Evolutionary conservation across 2,329 filamentous ascomycete genomes (phyloP).

Genomic region (Samsoniella hepiali): DNA sequence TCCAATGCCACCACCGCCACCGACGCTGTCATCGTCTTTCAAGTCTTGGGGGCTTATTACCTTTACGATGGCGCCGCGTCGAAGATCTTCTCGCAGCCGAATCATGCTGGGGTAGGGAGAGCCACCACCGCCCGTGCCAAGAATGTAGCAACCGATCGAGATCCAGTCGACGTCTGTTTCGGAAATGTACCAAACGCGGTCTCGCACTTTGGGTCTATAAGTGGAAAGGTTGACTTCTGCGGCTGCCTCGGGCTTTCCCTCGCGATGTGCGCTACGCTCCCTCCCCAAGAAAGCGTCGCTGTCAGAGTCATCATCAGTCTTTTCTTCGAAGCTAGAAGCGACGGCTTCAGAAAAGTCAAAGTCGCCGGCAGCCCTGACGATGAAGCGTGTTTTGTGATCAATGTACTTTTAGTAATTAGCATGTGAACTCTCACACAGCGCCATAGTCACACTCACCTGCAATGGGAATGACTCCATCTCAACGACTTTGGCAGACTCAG

Average conservation of each 20-base stretch:
- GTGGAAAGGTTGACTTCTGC: slow-evolving; percentile 33
- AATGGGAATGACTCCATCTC: slow-evolving; percentile 55
- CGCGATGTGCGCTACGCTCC: not conserved
- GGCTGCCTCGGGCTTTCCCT: slow-evolving; percentile 8
- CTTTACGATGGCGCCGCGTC: slow-evolving; percentile 46
- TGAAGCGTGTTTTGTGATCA: slow-evolving; percentile 52
- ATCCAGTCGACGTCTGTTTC: slow-evolving; percentile 58
- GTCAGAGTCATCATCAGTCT: slow-evolving; percentile 15
- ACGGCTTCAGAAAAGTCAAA: slow-evolving; percentile 41
- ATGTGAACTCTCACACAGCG: not conserved
- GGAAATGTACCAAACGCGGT: slow-evolving; percentile 54
- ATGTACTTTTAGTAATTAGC: slow-evolving; percentile 39
- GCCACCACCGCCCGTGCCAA: slow-evolving; percentile 60
- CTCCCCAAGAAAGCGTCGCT: slow-evolving; percentile 26
- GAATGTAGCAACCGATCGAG: slow-evolving; percentile 56
- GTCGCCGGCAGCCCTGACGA: slow-evolving; percentile 58
- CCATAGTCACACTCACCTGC: slow-evolving; percentile 33
- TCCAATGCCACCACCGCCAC: slow-evolving; percentile 55
- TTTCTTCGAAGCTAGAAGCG: not conserved
- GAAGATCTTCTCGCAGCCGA: slow-evolving; percentile 48
- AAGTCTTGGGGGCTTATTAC: slow-evolving; percentile 52
- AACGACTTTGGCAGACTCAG: slow-evolving; percentile 44
- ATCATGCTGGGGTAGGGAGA: slow-evolving; percentile 51
- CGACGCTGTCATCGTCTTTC: slow-evolving; percentile 48
- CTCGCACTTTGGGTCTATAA: slow-evolving; percentile 48